A percentile compares a stretch with the other conserved stretches of the same genome.
These are phyloP conservation scores for Ophiocordyceps sinensis DNA, from an alignment of 2,329 filamentous ascomycete genomes.

Conservation along the genomic window DNA sequence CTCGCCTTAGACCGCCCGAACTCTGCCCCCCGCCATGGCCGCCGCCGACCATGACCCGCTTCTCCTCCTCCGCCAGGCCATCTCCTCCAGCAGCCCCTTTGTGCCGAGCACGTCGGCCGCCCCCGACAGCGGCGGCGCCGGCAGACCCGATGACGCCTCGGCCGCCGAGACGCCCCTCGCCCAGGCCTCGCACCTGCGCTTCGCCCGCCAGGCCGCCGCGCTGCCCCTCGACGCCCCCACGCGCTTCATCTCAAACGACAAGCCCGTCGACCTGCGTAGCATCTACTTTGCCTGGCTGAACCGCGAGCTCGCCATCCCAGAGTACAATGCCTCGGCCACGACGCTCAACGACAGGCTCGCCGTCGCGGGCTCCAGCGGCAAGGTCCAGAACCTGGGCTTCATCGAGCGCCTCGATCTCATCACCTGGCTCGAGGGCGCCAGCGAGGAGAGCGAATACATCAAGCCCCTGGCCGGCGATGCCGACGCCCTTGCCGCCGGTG, in stretches of 20 bases:
- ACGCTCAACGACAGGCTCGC: constrained; percentile 66
- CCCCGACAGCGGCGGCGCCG: no score
- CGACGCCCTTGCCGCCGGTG: constrained; percentile 26
- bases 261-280: constrained; percentile 72
- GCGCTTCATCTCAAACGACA: constrained; percentile 69
- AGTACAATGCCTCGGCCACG: constrained; percentile 77
- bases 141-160: constrained; percentile 40
- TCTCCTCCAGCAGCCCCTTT: constrained; percentile 55
- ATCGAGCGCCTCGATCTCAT: constrained; percentile 84
- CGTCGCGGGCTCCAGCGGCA: constrained; percentile 43
- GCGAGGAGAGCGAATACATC: constrained; percentile 86
- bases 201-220: constrained; percentile 46
- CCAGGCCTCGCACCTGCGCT: constrained; percentile 64
- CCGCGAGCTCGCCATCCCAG: constrained; percentile 75
- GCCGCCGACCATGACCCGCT: constrained; percentile 63
- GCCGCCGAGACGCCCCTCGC: constrained; percentile 48
- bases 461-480: constrained; percentile 60
- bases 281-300: constrained; percentile 96
- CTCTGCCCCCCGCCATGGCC: constrained; percentile 10
- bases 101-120: constrained; percentile 61
- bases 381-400: constrained; percentile 79
- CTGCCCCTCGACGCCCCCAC: constrained; percentile 62
- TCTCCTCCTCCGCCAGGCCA: constrained; percentile 68
- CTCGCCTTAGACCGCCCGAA: no score
- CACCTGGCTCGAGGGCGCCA: constrained; percentile 82